Base-by-base conservation (phyloP, 2,329 filamentous ascomycete species). In the Fusarium neocosmosporiellum region DNA sequence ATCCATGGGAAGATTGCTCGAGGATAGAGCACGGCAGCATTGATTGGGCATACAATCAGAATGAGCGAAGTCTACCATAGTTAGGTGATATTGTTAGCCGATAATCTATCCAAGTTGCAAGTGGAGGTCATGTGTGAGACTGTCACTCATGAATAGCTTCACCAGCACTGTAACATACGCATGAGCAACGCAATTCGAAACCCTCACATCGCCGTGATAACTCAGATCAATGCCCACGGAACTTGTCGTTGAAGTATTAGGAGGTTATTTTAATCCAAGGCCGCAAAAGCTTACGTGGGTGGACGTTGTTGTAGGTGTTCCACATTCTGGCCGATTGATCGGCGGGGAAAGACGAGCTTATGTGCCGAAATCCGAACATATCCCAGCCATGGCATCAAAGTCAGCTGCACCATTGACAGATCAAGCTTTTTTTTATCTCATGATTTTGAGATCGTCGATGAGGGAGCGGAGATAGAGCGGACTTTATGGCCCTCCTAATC, bases 321-420 rank as follows among this genome's bases (percentile, higher is more conserved):
- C 48, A 62, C 59, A 54, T 62, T 55, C 59, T 62, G 59, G 34
- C 59, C 59, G 46, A 62, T 62, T 54, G 59, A 62, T 55, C 48
- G 46, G 27, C 59, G 14, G 27, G 46, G 27, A 36, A 33, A 24
- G 34, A 54, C 20, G 22, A 33, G 46, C 46, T 41, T 27, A 7
- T 18, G 24, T 31, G 46, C 59, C 46, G 59, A 55, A 31, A 34
- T 9, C 41, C 54, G 34, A 29, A 41, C 14, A 41, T 55, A 36
- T 37, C 24, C 36, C 18, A 24, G 22, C 33, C 13, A 29, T 13
- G 13, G n/a, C 11, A 22, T 29, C 13, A 53, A 29, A 22, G 9
- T 8, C 33, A 27, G 34, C 43, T 18, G 34, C 33, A 8, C 31
- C 5, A 43, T 62, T 33, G 14, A 27, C 10, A 31, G 20, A 34